phyloP scores from a whole-genome alignment of 306 rosid genomes.

The Ceratonia siliqua region DNA sequence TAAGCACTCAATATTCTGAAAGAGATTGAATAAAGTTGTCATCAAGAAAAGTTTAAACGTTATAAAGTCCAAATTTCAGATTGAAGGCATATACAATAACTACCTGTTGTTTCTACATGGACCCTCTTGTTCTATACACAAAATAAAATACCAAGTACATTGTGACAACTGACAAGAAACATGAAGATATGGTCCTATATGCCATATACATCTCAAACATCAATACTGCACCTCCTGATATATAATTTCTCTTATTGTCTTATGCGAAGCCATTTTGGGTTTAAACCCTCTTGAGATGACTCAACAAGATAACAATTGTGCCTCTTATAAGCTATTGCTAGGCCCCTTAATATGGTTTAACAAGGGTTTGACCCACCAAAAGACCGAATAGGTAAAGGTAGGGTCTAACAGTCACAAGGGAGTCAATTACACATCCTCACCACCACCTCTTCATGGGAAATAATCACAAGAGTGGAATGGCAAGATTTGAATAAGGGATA shows the following conservation, averaged over 20 bases:
- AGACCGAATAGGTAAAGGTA: not conserved
- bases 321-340: not conserved
- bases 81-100: conserved; percentile 30
- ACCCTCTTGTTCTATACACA: not conserved
- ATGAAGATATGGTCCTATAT: not conserved
- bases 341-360: not conserved
- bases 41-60: not conserved
- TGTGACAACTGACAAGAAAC: too few species aligned
- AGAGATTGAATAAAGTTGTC: not conserved
- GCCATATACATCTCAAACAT: not conserved
- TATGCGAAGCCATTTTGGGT: not conserved
- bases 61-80: not conserved
- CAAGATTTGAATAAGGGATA: not conserved
- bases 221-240: not conserved
- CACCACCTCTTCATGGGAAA: not conserved
- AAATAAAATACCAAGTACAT: too few species aligned
- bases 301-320: not conserved
- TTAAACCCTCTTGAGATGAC: not conserved
- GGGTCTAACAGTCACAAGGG: not conserved
- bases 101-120: not conserved
- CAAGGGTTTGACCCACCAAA: not conserved
- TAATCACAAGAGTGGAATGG: not conserved
- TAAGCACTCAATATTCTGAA: not conserved
- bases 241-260: not conserved
- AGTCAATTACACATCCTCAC: not conserved